Evolutionary conservation across 352 stramenopile genomes (phyloP), one percentile per base, ranked within the genome.

Genomic region (Pythium brachiatum): DNA sequence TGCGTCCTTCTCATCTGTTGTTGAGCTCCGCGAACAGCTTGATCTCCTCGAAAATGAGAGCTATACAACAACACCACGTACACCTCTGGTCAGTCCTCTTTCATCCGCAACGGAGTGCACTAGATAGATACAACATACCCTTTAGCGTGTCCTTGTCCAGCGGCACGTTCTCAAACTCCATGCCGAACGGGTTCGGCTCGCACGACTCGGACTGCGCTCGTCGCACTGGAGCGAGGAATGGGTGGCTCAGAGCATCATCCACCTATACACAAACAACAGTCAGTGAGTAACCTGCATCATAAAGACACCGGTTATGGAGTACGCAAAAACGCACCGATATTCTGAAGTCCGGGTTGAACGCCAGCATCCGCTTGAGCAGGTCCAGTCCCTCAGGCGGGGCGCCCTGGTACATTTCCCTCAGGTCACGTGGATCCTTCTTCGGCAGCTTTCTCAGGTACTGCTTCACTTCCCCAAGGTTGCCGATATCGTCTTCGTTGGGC

Each of bases 401-500:
- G 0, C 87, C 87, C 7, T 82, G 83, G 66, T 93, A 96, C 81
- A 96, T 90, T 72, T 95, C 83, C 21, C 75, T 74, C 58, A 96
- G 71, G 29, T 94, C 82, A 12, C 80, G 73, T 2, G 83, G 75
- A 0, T 92, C 83, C 48, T 94, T 94, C 68, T 89, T 92, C 11
- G 84, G 84, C 27, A 96, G 67, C 61, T 94, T 94, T 13, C 86
- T 74, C 65, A 96, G 60, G 38, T 96, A 96, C 56, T 94, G 83
- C 68, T 93, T 94, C 16, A 96, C 79, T 73, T 96, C 85, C 12
- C 74, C 75, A 18, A 92, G 62, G 26, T 79, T 83, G 6, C 81
- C 84, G 68, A 95, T 95, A 56, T 98, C 94, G 6, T 96, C 73
- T 64, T 95, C 86, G 12, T 73, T 82, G 1, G 93, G 93, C n/a